phyloP scores from a whole-genome alignment of 169 alveolate species.

The Plasmodium ovale region DNA sequence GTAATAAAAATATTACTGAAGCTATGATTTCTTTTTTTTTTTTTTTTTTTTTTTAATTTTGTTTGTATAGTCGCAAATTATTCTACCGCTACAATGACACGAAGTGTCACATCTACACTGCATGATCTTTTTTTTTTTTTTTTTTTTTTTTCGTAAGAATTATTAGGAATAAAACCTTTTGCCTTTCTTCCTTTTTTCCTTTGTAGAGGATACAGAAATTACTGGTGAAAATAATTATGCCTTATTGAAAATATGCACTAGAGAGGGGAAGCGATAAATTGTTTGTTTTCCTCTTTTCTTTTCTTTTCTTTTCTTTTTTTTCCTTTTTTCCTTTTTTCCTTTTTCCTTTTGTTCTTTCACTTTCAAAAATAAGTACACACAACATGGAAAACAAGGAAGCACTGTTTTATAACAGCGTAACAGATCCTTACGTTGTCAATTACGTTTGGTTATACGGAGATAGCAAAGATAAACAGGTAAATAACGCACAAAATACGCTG shows the following conservation, averaged over 20 bases:
- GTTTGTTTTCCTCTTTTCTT: no score
- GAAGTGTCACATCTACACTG: neutral
- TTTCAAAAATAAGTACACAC: neutral
- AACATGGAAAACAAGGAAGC: slow-evolving; percentile 35
- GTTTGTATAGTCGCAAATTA: neutral
- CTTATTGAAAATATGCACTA: no score
- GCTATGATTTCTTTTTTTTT: neutral
- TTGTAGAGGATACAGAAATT: neutral
- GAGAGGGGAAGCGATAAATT: no score
- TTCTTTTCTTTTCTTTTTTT: neutral
- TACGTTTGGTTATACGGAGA: slow-evolving; percentile 57
- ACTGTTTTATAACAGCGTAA: slow-evolving; percentile 47
- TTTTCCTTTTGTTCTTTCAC: neutral
- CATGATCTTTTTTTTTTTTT: neutral
- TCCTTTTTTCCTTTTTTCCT: neutral
- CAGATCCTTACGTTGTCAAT: slow-evolving; percentile 63
- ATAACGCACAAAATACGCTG: neutral
- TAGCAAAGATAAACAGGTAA: neutral
- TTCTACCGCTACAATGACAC: no score
- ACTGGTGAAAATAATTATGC: neutral
- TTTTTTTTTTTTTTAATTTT: no score
- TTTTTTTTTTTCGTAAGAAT: neutral
- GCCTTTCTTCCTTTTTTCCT: neutral
- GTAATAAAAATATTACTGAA: neutral
- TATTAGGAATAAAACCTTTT: neutral